Base-by-base conservation (phyloP, 768 basidiomycete species). In the Kwoniella sp. region DNA sequence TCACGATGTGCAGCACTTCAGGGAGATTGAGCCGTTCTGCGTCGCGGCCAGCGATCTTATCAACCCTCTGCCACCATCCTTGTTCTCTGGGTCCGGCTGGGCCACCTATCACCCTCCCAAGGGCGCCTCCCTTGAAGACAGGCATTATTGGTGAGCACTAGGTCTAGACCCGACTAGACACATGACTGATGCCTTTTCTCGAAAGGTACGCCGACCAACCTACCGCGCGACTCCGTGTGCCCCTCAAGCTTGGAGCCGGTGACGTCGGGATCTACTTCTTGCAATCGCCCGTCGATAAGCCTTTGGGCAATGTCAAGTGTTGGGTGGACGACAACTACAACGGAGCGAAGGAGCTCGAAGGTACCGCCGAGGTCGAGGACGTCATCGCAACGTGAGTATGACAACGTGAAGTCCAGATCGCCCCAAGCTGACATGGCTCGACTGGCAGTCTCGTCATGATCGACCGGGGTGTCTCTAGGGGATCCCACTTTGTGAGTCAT, bases 31-130 rank as follows among this genome's bases (percentile, higher is more conserved):
- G 32, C 95, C 93, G 6, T 90, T 80, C 77, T 98, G 95, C 73
- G 90, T 89, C 0, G 86, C 85, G 19, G 95, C 95, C n/a, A 93
- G 96, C 74, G 92, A 99, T 72, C 79, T 98, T 45, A 89, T 99
- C 74, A 96, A 98, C 76, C 95, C 95, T 1, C 80, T 98, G 0
- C 93, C 93, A n/a, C 83, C 85, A 0, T 88, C 88, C 26, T 76
- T 96, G 62, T 98, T 98, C 77, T 87, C 86, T 56, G 95, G 91
- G 26, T 85, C 86, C 0, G 95, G 95, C 5, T 99, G 93, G 93
- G 79, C 80, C 55, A 81, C 82, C 0, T 81, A 80, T 65, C 88
- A 91, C 72, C 89, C 87, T 0, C 72, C 80, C 1, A 75, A 79
- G 51, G 54, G 43, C 71, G 78, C 40, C 25, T 65, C 73, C 70